These are phyloP conservation scores for Brassica juncea DNA, from an alignment of 345 rosid genomes.

Conservation along the genomic window DNA sequence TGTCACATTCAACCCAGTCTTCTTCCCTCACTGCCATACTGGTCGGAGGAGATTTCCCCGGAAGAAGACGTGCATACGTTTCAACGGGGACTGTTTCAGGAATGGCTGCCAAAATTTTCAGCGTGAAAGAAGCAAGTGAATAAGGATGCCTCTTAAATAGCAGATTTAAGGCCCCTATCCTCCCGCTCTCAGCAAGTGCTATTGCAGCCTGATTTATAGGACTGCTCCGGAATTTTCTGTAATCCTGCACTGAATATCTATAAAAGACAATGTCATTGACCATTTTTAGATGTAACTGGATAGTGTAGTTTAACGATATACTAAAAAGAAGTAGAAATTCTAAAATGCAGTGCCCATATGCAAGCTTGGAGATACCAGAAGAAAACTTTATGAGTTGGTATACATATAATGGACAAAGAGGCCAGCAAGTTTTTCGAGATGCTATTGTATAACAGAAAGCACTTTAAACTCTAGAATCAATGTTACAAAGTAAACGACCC, in stretches of 20 bases:
- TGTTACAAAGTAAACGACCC: constrained; percentile 11
- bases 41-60: constrained; percentile 71
- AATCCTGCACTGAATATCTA: constrained; percentile 94
- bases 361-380: constrained; percentile 15
- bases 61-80: constrained; percentile 92
- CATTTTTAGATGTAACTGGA: constrained; percentile 42
- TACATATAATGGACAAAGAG: neutral
- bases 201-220: constrained; percentile 72
- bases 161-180: constrained; percentile 88
- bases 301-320: constrained; percentile 1
- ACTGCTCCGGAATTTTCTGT: constrained; percentile 67
- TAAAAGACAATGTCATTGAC: constrained; percentile 53
- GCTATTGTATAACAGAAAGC: neutral
- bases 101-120: constrained; percentile 75
- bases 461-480: constrained; percentile 6
- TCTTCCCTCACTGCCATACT: constrained; percentile 75
- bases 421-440: neutral
- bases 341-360: constrained; percentile 22
- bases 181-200: constrained; percentile 87
- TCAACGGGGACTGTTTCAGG: constrained; percentile 92
- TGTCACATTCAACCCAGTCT: constrained; percentile 98
- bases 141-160: constrained; percentile 95
- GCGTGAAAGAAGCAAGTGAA: constrained; percentile 63
- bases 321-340: neutral
- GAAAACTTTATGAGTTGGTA: constrained; percentile 3